Conservation (phyloP, 2,329 filamentous ascomycete genomes). For the Ophiocordyceps camponoti-floridani region DNA sequence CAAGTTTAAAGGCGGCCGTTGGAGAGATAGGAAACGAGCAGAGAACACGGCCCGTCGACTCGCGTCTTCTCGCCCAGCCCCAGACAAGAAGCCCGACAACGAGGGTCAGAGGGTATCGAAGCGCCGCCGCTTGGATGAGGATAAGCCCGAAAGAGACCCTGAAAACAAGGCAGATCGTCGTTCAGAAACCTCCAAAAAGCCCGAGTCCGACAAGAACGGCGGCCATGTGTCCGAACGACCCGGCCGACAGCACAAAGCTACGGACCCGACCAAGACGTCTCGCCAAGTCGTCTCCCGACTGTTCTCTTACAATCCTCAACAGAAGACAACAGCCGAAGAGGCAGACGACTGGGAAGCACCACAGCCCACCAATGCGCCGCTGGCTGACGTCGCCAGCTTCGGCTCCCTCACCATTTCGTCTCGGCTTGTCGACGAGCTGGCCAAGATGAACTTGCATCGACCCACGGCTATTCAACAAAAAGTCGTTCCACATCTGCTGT, state of each 20-base stretch:
- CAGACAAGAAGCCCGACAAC: conserved; percentile 8
- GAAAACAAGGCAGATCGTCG: not conserved
- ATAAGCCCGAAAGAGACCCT: conserved; percentile 4
- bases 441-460: conserved; percentile 74
- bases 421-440: conserved; percentile 63
- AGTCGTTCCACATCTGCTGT: conserved; percentile 63
- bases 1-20: conserved; percentile 75
- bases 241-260: conserved; percentile 7
- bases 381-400: conserved; percentile 74
- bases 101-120: conserved; percentile 21
- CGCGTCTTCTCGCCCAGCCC: conserved; percentile 7
- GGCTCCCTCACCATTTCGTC: conserved; percentile 69
- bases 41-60: conserved; percentile 14
- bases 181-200: not conserved
- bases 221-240: conserved; percentile 4
- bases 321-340: conserved; percentile 42
- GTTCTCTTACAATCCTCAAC: conserved; percentile 73
- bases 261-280: conserved; percentile 7
- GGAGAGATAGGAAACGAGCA: conserved; percentile 74
- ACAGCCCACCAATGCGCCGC: conserved; percentile 77
- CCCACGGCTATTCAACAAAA: conserved; percentile 92
- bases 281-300: conserved; percentile 70
- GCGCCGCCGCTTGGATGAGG: conserved; percentile 21
- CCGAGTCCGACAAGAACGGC: conserved; percentile 1
- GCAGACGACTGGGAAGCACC: conserved; percentile 33